These are phyloP conservation scores for Phytophthora pinifolia DNA, from an alignment of 352 stramenopile genomes.

Conservation along the genomic window DNA sequence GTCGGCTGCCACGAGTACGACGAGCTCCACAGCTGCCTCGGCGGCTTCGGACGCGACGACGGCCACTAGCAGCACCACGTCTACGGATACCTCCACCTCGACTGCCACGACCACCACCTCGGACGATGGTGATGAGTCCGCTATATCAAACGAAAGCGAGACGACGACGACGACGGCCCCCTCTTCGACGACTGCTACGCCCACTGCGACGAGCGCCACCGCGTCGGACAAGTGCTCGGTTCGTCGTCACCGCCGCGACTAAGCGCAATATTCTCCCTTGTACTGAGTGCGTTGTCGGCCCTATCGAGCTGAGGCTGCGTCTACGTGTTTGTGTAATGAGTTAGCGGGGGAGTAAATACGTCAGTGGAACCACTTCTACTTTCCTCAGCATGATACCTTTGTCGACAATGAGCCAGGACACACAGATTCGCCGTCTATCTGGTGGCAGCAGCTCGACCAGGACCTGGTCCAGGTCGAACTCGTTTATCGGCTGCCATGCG, in stretches of 20 bases:
- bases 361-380: not conserved
- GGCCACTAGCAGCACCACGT: not conserved
- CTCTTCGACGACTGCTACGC: conserved; percentile 5
- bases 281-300: not conserved
- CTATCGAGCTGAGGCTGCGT: not conserved
- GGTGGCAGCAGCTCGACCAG: too few relatives aligned
- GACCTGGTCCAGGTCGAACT: not conserved
- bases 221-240: conserved; percentile 23
- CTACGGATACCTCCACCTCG: not conserved
- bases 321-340: conserved; percentile 5
- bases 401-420: conserved; percentile 12
- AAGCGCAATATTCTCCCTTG: not conserved
- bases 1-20: conserved; percentile 5
- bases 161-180: conserved; percentile 4
- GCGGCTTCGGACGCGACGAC: conserved; percentile 5
- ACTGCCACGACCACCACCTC: not conserved
- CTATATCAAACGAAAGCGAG: too few relatives aligned
- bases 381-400: not conserved
- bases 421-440: not conserved
- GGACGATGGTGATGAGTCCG: too few relatives aligned
- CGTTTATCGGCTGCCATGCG: not conserved
- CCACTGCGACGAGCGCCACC: conserved; percentile 7
- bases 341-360: not conserved
- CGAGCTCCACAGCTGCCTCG: not conserved
- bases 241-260: conserved; percentile 16